Evolutionary conservation across 1,284 basidiomycete species (phyloP).

Genomic region (Sporisorium reilianum): DNA sequence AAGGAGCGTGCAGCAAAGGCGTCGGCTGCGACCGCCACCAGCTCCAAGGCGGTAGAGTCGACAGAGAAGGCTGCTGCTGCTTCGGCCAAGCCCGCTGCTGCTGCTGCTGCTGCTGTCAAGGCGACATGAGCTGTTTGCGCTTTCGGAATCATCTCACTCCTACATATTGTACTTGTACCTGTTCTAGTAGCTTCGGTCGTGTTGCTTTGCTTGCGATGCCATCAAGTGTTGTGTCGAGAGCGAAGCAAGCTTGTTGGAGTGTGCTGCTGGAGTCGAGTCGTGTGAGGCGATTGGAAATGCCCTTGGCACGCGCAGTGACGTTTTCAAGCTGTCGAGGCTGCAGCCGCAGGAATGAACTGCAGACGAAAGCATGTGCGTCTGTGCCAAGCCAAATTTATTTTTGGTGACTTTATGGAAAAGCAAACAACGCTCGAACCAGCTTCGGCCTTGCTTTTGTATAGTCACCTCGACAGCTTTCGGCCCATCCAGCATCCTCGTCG

Average conservation of each 20-base stretch:
- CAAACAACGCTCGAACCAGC: not conserved
- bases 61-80: conserved; percentile 29
- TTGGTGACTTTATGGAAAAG: not conserved
- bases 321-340: no score
- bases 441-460: not conserved
- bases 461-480: not conserved
- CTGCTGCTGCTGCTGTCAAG: conserved; percentile 35
- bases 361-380: no score
- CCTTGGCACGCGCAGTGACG: no score
- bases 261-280: no score
- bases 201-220: not conserved
- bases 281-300: not conserved
- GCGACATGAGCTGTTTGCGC: conserved; percentile 26
- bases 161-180: conserved; percentile 16
- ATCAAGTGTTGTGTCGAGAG: not conserved
- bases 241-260: not conserved
- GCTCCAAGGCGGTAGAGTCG: conserved; percentile 13
- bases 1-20: conserved; percentile 60
- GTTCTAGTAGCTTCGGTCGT: not conserved
- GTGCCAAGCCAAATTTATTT: not conserved
- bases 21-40: conserved; percentile 10
- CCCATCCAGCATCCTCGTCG: no score
- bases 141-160: not conserved
- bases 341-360: no score
- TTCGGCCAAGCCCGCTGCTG: conserved; percentile 18